Base-by-base conservation (phyloP, 2,329 filamentous ascomycete genomes). In the Hyphodiscus sp. region DNA sequence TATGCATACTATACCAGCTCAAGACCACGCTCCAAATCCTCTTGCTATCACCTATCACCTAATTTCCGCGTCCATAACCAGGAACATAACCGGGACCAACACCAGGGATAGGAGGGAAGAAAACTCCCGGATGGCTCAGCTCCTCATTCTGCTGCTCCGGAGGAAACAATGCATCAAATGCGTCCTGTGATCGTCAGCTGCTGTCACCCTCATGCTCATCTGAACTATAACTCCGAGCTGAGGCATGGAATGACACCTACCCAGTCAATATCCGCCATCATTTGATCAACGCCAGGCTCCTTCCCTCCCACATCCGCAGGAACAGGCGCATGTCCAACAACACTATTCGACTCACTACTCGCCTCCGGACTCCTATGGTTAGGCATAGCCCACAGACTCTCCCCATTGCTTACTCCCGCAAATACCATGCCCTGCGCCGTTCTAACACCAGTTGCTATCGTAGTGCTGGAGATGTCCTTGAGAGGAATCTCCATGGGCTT, bases 191-290 rank as follows among this genome's bases (percentile, higher is more conserved):
- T 38, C 11, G 43, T 55, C 33, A 52, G 47, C 44, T 38, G 20
- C n/a, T 33, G 15, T 10, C 10, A 20, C 2, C 9, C 15, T 45
- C 20, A 11, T 16, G 18, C 43, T n/a, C 30, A 19, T n/a, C n/a
- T 5, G n/a, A 45, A 8, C n/a, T 8, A 45, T 7, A 18, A 45
- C 20, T 15, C 15, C 47, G 20, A n/a, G 19, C 1, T 41, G 11
- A 48, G 10, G n/a, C 11, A 18, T 18, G 48, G 50, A 18, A 30
- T 43, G 19, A 49, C 41, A 74, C 80, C 71, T 69, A 85, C 83
- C 83, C 83, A 87, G 60, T 87, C 82, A 58, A 87, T 80, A 52
- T 81, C 79, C 42, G 81, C 69, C 68, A 76, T 73, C 41, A 72
- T 61, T 57, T 69, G 68, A 56, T 62, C 68, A 15, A 53, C 55